Conservation (phyloP, 805 yeast genomes). For the Cyberlindnera mississippiensis region DNA sequence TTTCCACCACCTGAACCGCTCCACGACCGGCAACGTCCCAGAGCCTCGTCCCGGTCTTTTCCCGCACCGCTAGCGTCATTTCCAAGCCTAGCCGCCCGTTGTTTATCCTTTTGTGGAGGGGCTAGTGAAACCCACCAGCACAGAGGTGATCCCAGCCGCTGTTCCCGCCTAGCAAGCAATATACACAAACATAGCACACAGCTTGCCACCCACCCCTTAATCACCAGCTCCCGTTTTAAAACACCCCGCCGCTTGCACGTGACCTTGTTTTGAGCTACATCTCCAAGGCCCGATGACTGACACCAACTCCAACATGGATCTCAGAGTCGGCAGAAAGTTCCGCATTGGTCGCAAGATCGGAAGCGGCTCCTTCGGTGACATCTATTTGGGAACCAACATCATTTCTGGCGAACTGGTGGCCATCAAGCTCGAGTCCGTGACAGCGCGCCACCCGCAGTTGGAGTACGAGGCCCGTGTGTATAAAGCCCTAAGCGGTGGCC, state of each 20-base stretch:
- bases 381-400: constrained; percentile 87
- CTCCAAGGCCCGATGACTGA: constrained; percentile 6
- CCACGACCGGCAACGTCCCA: no score
- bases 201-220: no score
- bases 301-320: constrained; percentile 44
- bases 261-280: no score
- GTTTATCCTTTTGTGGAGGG: constrained; percentile 11
- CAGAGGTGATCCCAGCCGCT: no score
- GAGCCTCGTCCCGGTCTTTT: background rate
- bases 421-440: constrained; percentile 83
- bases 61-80: background rate
- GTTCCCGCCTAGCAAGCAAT: no score
- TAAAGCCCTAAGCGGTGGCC: constrained; percentile 91
- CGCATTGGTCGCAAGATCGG: constrained; percentile 95
- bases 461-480: constrained; percentile 97
- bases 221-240: no score
- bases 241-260: no score
- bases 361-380: constrained; percentile 96
- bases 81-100: constrained; percentile 2
- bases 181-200: no score
- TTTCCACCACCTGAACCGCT: no score
- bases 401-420: constrained; percentile 98
- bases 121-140: no score
- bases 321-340: constrained; percentile 90
- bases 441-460: constrained; percentile 94